Conservation (phyloP, 495 filamentous ascomycete genomes). For the Tuber calosporum region DNA sequence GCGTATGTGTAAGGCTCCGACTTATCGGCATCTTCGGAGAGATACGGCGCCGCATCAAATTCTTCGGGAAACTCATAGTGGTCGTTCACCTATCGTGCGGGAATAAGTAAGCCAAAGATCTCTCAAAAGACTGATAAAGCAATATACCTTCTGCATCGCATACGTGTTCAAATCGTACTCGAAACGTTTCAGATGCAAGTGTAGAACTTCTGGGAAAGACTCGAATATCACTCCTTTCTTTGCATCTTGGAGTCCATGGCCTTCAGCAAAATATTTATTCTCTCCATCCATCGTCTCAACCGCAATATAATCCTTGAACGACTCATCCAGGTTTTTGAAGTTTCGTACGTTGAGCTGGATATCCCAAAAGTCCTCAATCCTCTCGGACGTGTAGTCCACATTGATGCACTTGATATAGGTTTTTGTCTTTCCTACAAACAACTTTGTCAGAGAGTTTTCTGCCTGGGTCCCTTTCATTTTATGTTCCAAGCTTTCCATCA, state of each 20-base stretch:
- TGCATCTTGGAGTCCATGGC: conserved; percentile 88
- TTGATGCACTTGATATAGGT: conserved; percentile 99
- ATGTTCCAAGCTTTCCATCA: conserved; percentile 93
- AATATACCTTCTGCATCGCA: conserved; percentile 77
- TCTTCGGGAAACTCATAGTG: conserved; percentile 93
- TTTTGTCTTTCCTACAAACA: conserved; percentile 95
- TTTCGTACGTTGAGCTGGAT: conserved; percentile 94
- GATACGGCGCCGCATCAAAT: conserved; percentile 82
- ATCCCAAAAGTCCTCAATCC: conserved; percentile 97
- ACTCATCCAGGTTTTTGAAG: conserved; percentile 85
- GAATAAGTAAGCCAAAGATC: conserved; percentile 4
- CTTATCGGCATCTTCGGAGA: conserved; percentile 76
- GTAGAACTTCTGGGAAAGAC: conserved; percentile 87
- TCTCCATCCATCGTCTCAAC: conserved; percentile 96
- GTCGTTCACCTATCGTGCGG: conserved; percentile 62
- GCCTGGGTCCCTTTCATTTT: conserved; percentile 96
- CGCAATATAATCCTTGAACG: conserved; percentile 91
- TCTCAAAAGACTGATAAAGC: not conserved
- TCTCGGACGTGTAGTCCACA: conserved; percentile 90
- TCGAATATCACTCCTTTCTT: conserved; percentile 97
- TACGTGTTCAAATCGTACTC: conserved; percentile 94
- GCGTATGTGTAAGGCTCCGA: conserved; percentile 86
- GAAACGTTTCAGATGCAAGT: conserved; percentile 95
- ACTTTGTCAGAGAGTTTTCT: conserved; percentile 79
- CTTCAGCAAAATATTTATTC: conserved; percentile 92